Percentiles rank a stretch among this genome's conserved stretches.
These are phyloP conservation scores for Spiraea crenata DNA, from an alignment of 331 rosid genomes.

Conservation along the genomic window DNA sequence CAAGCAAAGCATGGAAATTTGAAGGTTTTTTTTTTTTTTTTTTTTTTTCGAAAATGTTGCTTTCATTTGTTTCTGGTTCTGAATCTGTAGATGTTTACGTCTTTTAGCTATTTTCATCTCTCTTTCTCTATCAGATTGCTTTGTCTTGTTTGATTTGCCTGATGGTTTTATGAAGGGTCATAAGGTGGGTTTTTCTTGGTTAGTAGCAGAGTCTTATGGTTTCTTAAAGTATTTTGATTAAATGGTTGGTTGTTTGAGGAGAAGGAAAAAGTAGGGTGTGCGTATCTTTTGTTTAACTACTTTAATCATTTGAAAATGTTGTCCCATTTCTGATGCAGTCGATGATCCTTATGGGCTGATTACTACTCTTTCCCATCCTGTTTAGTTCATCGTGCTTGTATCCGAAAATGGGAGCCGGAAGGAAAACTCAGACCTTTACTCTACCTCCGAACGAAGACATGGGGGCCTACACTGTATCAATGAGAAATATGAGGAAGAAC, in stretches of 20 bases:
- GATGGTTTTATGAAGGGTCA: no score
- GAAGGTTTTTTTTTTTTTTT: neutral
- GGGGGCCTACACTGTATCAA: neutral
- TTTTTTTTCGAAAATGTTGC: neutral
- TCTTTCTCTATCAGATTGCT: no score
- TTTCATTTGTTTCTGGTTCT: neutral
- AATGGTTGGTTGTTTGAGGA: no score
- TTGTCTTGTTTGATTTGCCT: no score
- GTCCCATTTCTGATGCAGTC: neutral
- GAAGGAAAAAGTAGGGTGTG: no score
- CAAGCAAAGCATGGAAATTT: neutral
- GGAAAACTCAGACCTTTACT: constrained; percentile 25
- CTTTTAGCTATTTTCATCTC: neutral
- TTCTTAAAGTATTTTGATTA: neutral
- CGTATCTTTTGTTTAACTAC: neutral
- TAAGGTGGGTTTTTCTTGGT: no score
- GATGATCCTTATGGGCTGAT: neutral
- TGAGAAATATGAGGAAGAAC: constrained; percentile 56
- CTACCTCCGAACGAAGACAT: constrained; percentile 16
- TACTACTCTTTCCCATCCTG: neutral
- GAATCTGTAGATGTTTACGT: neutral
- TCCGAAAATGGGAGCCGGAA: constrained; percentile 49
- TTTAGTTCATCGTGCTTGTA: constrained; percentile 7
- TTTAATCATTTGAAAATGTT: neutral
- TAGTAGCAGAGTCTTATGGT: no score